phyloP scores from a whole-genome alignment of 805 yeast species.

The Metschnikowia koreensis region DNA sequence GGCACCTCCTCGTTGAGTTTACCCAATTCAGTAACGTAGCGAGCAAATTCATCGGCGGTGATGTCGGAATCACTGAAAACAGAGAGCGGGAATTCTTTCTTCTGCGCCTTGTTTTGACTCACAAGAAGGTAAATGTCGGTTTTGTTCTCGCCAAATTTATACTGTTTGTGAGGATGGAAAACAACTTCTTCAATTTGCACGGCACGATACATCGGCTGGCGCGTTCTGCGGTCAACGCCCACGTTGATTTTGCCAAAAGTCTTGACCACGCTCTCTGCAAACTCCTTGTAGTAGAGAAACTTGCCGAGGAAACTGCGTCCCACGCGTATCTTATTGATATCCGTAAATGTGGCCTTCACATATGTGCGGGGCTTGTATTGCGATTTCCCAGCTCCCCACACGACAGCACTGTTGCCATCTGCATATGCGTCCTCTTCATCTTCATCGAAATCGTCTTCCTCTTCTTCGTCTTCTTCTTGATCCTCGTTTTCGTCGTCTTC shows the following conservation, averaged over 20 bases:
- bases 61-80: constrained; percentile 78
- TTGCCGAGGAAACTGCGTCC: constrained; percentile 76
- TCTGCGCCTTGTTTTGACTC: constrained; percentile 74
- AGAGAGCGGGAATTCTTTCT: constrained; percentile 72
- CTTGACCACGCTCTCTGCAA: constrained; percentile 65
- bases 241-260: constrained; percentile 82
- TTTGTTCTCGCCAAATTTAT: constrained; percentile 41
- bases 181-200: constrained; percentile 73
- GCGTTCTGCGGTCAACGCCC: constrained; percentile 63
- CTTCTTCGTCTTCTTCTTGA: constrained; percentile 25
- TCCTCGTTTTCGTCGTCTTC: constrained; percentile 27
- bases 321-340: constrained; percentile 69
- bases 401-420: constrained; percentile 31
- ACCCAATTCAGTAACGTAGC: constrained; percentile 60
- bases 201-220: constrained; percentile 72
- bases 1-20: constrained; percentile 61
- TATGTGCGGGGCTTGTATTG: constrained; percentile 25
- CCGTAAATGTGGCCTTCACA: constrained; percentile 53
- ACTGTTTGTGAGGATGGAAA: constrained; percentile 39
- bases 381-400: constrained; percentile 33
- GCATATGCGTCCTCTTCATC: constrained; percentile 40
- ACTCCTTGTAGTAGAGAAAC: constrained; percentile 79
- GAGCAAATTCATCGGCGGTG: constrained; percentile 66
- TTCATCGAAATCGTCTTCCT: constrained; percentile 28
- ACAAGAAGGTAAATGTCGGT: constrained; percentile 61